These are phyloP conservation scores for Cryphonectria radicalis DNA, from an alignment of 2,329 filamentous ascomycete genomes.

Conservation along the genomic window DNA sequence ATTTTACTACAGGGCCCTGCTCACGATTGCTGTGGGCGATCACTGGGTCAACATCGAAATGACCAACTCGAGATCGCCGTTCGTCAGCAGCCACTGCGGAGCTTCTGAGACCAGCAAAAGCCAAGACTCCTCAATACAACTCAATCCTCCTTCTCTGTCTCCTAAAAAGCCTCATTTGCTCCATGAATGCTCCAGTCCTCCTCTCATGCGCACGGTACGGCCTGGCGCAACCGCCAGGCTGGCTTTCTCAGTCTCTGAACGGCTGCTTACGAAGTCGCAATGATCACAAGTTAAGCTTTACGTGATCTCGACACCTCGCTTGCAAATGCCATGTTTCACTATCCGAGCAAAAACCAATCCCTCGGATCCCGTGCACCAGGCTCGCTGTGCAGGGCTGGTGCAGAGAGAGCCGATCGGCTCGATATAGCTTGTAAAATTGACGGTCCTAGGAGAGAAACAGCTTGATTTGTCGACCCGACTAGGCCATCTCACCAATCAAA, in stretches of 20 bases:
- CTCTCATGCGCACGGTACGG: constrained; percentile 5
- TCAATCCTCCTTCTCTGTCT: background rate
- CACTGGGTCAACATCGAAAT: constrained; percentile 10
- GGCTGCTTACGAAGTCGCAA: constrained; percentile 20
- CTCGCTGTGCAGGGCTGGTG: constrained; percentile 4
- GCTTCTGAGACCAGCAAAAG: background rate
- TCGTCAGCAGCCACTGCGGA: constrained; percentile 3
- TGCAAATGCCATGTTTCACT: constrained; percentile 28
- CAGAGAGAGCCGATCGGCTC: constrained; percentile 12
- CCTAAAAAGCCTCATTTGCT: background rate
- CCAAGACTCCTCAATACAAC: background rate
- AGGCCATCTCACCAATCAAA: background rate
- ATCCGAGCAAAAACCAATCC: constrained; percentile 23
- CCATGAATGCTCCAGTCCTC: background rate
- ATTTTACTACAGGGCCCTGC: background rate
- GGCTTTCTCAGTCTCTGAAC: background rate
- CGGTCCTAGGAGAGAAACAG: constrained; percentile 15
- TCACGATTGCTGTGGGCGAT: background rate
- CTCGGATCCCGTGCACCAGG: constrained; percentile 18
- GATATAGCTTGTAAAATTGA: constrained; percentile 18
- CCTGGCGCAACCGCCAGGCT: background rate
- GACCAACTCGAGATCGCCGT: constrained; percentile 6
- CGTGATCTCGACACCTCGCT: constrained; percentile 4
- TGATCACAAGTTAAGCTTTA: constrained; percentile 14
- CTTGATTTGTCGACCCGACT: constrained; percentile 1